Evolutionary conservation across 257 asterid genomes (phyloP), one percentile per base, ranked within the genome.

Genomic region (Nicotiana paniculata): DNA sequence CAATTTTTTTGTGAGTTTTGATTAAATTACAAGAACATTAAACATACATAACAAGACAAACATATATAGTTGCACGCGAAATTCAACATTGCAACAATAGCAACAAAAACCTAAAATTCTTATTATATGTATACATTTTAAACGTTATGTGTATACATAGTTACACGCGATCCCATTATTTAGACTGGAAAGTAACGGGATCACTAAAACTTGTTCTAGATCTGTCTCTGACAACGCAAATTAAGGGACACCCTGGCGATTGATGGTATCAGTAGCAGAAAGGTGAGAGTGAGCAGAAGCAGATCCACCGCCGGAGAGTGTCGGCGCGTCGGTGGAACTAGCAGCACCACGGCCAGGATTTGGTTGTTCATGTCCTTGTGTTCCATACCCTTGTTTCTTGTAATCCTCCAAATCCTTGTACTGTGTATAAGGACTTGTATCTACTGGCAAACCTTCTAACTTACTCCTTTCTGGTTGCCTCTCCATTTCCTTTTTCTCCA

Each of bases 321-420:
- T 92, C 30, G 99, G 99, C 28, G 97, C 99, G 17, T 95, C 99
- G 82, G 98, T 94, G 86, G 98, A 93, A 11, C 83, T 87, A 66
- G 95, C 95, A 74, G 99, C 98, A 37, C 96, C 94, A n/a, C 88
- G 97, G 84, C 97, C 95, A n/a, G 92, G 90, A 16, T 86, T 75
- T n/a, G 96, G 93, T 37, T 93, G 84, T 9, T 77, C 93, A 84
- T 95, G 98, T 43, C 99, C 98, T 32, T 95, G 84, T 0, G 97
- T 88, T 37, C 99, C 99, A 13, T 95, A 95, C 0, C 92, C 98
- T 83, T 91, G 87, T 66, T 89, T 32, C 91, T 93, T 93, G 91
- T 93, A 93, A 85, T 95, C 98, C 85, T 95, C 98, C 90, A 93
- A 84, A 26, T 95, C 97, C 76, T 90, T 88, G 83, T 92, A 91